Evolutionary conservation across 176 grass and related monocot species (phyloP), one percentile per base, ranked within the genome.

Genomic region (Ampelocalamus luodianensis): DNA sequence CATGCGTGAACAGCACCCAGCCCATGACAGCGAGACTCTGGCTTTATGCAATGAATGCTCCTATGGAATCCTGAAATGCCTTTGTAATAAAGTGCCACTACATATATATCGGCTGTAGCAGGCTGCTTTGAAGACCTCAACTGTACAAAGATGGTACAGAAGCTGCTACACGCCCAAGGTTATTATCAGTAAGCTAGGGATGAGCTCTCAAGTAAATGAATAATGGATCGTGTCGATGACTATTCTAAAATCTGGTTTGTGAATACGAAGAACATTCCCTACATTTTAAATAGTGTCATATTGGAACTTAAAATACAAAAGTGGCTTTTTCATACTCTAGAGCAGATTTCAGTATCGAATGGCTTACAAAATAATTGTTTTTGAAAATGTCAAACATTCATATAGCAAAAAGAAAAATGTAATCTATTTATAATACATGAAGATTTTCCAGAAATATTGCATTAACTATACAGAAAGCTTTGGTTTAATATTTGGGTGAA

Each of bases 31-130:
- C n/a, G 20, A 22, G 54, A 56, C 20, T 12, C 14, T 56, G 20
- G 11, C 46, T 68, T 24, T 14, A 85, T 67, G 49, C 10, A 76
- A 76, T 32, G 46, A 42, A 85, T 85, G 46, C 15, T 56, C 61
- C 24, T 40, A 82, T 69, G n/a, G 6, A 68, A 73, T 82, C 32
- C 71, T 60, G 20, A 83, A 71, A 71, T 79, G 56, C 54, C 38
- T 83, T 45, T 72, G 50, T 83, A 88, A 46, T 54, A 2, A 63
- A 56, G 58, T 79, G 74, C 23, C 48, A 26, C 26, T 53, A 74
- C 71, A 36, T 0, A 26, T 77, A 68, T 13, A 77, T 62, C 2
- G 2, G 16, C n/a, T 77, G 5, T 26, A 65, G 45, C 44, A 76
- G 12, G 15, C 11, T 68, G 37, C 51, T 40, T 15, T 67, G 22